Base-by-base conservation (phyloP, 169 alveolate species). In the Eimeria brunetti region DNA sequence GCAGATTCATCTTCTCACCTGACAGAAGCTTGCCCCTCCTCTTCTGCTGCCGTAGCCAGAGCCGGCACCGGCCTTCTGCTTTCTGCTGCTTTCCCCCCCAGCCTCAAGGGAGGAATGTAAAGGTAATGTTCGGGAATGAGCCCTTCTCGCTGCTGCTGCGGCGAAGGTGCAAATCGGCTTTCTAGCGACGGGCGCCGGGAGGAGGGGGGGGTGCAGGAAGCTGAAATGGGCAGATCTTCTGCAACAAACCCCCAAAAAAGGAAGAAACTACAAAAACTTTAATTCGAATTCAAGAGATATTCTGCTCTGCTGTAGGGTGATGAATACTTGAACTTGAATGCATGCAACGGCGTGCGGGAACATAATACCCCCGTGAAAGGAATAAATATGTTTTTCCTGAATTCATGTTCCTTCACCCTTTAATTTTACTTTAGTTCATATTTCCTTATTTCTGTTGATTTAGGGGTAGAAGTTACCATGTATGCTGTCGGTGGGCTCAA, bases 31-130 rank as follows among this genome's bases (percentile, higher is more conserved):
- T 81, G 89, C 8, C 36, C 67, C 16, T 84, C 80, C 44, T 84
- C 91, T 18, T 60, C 91, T 38, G 78, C 20, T 6, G 91, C 24
- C 36, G 56, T 49, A 78, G 20, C 24, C 60, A 84, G 27, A 24
- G 80, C 76, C n/a, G 91, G 91, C 16, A 84, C 91, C 38, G 91
- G 91, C 75, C 91, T 49, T 9, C 41, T 27, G 80, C 30, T 80
- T 27, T 60, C 91, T 30, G 41, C 67, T 2, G 91, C 9, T 6
- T 36, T 33, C 62, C 58, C 91, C 6, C 85, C 38, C 6, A 84
- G 67, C 8, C 91, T 78, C 91, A 84, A 33, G 9, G 91, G 91
- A 18, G 91, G 91, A 38, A 84, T 84, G 41, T 84, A 84, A 60
- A 84, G 91, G 38, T 7, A 84, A 22, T 84, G 91, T 60, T 84